Evolutionary conservation across 2,329 filamentous ascomycete species (phyloP).

Genomic region (Capronia coronata): DNA sequence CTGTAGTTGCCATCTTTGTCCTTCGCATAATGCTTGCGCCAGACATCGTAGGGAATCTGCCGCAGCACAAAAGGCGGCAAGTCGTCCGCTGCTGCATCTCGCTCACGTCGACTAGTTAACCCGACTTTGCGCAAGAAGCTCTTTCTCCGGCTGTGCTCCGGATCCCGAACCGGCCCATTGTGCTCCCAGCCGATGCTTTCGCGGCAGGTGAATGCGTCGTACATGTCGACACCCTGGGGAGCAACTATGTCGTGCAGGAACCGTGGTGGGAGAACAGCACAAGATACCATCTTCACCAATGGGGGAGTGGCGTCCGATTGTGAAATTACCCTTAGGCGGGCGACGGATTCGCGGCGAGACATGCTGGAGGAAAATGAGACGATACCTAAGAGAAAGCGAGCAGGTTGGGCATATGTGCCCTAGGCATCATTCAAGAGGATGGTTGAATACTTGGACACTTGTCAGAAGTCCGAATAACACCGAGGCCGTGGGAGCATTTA

Average conservation of each 20-base stretch:
- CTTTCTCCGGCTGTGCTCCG: constrained; percentile 11
- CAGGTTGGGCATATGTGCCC: no score
- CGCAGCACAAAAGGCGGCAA: constrained; percentile 21
- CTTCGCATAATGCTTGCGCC: constrained; percentile 27
- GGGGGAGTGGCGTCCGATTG: constrained; percentile 18
- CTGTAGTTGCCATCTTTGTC: constrained; percentile 23
- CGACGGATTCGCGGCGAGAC: constrained; percentile 20
- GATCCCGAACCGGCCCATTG: constrained; percentile 8
- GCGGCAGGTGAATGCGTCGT: constrained; percentile 5
- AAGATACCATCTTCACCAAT: constrained; percentile 16
- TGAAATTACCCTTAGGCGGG: constrained; percentile 7
- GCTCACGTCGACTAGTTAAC: constrained; percentile 19
- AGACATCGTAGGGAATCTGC: constrained; percentile 24
- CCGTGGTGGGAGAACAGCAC: constrained; percentile 23
- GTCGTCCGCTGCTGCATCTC: constrained; percentile 8
- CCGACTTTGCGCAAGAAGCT: constrained; percentile 18
- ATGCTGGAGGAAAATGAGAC: background rate
- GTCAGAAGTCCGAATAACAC: no score
- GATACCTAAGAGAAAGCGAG: no score
- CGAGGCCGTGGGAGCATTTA: no score
- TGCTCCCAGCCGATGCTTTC: constrained; percentile 22
- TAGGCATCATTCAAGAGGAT: no score
- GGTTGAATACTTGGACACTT: no score
- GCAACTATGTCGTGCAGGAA: constrained; percentile 17
- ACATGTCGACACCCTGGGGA: background rate